Conservation (phyloP, 768 basidiomycete species). For the Clavaria fumosa region DNA sequence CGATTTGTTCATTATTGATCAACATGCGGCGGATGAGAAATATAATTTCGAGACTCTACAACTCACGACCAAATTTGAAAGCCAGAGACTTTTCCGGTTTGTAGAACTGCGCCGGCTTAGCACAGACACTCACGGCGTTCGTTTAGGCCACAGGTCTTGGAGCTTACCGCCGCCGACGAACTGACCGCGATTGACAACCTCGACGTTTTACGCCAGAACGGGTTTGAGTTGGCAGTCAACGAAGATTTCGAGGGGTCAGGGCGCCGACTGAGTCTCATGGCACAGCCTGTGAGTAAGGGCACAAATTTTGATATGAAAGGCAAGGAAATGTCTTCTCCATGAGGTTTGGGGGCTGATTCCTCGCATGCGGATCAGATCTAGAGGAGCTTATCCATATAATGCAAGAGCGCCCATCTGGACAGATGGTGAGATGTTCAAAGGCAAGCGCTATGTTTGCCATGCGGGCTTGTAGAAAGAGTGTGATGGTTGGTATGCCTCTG, state of each 20-base stretch:
- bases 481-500: conserved; percentile 88
- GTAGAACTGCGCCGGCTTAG: conserved; percentile 12
- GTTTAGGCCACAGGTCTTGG: conserved; percentile 57
- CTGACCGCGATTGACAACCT: conserved; percentile 76
- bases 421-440: conserved; percentile 86
- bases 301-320: conserved; percentile 86
- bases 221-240: conserved; percentile 65
- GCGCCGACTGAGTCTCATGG: conserved; percentile 44
- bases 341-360: conserved; percentile 5
- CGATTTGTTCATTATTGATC: conserved; percentile 93
- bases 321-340: conserved; percentile 14
- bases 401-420: conserved; percentile 57
- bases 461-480: conserved; percentile 89
- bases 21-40: conserved; percentile 97
- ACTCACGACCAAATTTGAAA: conserved; percentile 75
- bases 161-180: conserved; percentile 83
- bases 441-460: conserved; percentile 92
- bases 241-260: conserved; percentile 25
- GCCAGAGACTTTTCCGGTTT: conserved; percentile 72
- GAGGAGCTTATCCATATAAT: conserved; percentile 86
- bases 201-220: conserved; percentile 70
- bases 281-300: conserved; percentile 84
- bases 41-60: conserved; percentile 96
- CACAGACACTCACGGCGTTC: conserved; percentile 4
- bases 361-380: conserved; percentile 50